phyloP scores from a whole-genome alignment of 2,329 filamentous ascomycete species.

The Akanthomyces lecanii region DNA sequence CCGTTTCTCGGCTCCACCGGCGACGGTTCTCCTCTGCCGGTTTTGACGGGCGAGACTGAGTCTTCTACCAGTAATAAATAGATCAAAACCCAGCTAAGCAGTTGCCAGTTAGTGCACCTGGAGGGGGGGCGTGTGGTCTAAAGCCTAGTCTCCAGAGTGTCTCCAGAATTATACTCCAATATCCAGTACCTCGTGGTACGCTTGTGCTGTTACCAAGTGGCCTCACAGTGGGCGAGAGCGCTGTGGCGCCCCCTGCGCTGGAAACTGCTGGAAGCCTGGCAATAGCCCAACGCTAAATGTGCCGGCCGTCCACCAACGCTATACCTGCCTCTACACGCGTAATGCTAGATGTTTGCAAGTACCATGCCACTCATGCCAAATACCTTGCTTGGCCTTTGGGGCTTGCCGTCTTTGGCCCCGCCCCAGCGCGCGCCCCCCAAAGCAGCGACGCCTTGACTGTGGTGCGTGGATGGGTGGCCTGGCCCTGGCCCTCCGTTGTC shows the following conservation, averaged over 20 bases:
- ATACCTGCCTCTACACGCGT: background rate
- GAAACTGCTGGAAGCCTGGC: slow-evolving; percentile 9
- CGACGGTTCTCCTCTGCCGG: slow-evolving; percentile 6
- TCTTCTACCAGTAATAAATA: no score
- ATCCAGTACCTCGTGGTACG: background rate
- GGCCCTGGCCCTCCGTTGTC: slow-evolving; percentile 5
- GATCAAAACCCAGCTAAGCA: no score
- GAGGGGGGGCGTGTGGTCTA: background rate
- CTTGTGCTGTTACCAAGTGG: background rate
- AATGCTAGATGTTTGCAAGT: background rate
- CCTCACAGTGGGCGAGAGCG: background rate
- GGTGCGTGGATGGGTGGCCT: background rate
- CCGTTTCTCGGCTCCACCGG: background rate
- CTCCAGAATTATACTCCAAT: background rate
- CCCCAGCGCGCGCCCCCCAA: background rate
- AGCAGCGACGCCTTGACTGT: background rate
- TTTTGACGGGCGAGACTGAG: background rate
- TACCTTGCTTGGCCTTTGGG: background rate
- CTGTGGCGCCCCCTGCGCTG: slow-evolving; percentile 4
- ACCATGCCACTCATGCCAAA: background rate
- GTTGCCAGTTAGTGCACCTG: no score
- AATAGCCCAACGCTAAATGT: background rate
- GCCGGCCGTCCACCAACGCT: no score
- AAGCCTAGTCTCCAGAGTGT: background rate
- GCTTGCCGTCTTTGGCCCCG: background rate